phyloP scores from a whole-genome alignment of 148 eudicot species.

The Camellia japonica region DNA sequence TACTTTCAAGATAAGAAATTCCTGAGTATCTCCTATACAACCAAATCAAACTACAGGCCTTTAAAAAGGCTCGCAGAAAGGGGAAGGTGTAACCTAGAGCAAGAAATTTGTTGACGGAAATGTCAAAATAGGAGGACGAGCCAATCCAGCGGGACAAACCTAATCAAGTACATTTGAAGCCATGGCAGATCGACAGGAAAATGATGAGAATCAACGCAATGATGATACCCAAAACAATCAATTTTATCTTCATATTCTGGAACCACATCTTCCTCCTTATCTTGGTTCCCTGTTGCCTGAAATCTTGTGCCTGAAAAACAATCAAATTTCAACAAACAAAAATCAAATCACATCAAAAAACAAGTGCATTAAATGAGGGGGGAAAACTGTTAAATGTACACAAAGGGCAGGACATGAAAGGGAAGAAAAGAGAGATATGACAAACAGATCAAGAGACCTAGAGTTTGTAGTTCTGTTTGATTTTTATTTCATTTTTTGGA shows the following conservation, averaged over 20 bases:
- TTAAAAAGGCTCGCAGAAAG: constrained; percentile 11
- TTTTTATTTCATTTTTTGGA: background rate
- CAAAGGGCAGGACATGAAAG: background rate
- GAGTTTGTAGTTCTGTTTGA: background rate
- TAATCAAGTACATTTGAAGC: constrained; percentile 22
- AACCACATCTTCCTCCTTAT: constrained; percentile 45
- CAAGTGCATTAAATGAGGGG: background rate
- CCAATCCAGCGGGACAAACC: background rate
- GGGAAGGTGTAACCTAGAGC: background rate
- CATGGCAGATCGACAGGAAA: constrained; percentile 36
- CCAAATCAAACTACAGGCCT: background rate
- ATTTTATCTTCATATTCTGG: constrained; percentile 47
- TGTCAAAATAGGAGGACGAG: background rate
- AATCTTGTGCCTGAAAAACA: constrained; percentile 39
- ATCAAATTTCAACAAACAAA: background rate
- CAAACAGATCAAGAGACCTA: background rate
- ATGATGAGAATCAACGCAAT: constrained; percentile 29
- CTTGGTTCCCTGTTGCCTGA: constrained; percentile 42
- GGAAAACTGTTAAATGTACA: background rate
- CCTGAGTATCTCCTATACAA: constrained; percentile 12
- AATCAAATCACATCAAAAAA: background rate
- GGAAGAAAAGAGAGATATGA: background rate
- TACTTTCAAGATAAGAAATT: constrained; percentile 1
- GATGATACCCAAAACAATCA: constrained; percentile 29
- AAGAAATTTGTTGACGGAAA: background rate